Evolutionary conservation across 176 grass and related monocot genomes (phyloP).

Genomic region (Stipa capillata): DNA sequence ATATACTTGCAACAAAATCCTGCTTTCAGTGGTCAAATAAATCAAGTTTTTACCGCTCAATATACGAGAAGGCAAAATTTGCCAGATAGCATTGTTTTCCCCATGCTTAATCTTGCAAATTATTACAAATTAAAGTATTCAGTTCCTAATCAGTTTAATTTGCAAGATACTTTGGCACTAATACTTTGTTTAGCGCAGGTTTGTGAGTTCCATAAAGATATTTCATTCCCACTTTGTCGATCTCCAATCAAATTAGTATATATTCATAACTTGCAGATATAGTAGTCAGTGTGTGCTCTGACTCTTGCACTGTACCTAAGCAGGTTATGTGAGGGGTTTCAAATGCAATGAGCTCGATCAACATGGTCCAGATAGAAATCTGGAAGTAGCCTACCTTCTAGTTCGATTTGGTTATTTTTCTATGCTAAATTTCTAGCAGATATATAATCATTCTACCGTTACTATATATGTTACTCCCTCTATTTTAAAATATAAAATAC

Average conservation of each 20-base stretch:
- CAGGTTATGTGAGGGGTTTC: too few species aligned
- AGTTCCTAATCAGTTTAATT: neutral
- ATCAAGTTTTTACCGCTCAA: neutral
- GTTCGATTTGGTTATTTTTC: too few species aligned
- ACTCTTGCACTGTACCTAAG: conserved; percentile 13
- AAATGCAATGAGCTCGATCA: too few species aligned
- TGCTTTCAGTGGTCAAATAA: neutral
- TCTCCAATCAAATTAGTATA: neutral
- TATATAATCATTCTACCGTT: too few species aligned
- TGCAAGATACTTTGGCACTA: too few species aligned
- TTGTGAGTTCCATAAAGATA: too few species aligned
- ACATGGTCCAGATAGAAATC: neutral
- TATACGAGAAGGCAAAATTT: neutral
- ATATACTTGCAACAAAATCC: neutral
- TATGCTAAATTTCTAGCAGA: too few species aligned
- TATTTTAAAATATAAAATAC: too few species aligned
- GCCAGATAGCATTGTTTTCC: neutral
- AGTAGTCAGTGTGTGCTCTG: conserved; percentile 7
- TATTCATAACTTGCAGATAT: too few species aligned
- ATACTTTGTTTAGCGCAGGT: too few species aligned
- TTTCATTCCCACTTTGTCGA: too few species aligned
- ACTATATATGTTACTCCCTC: too few species aligned
- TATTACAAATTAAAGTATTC: neutral
- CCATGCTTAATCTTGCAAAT: neutral
- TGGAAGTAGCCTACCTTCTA: neutral